phyloP scores from a whole-genome alignment of 305 asterid genomes.

The Rubia balearica region DNA sequence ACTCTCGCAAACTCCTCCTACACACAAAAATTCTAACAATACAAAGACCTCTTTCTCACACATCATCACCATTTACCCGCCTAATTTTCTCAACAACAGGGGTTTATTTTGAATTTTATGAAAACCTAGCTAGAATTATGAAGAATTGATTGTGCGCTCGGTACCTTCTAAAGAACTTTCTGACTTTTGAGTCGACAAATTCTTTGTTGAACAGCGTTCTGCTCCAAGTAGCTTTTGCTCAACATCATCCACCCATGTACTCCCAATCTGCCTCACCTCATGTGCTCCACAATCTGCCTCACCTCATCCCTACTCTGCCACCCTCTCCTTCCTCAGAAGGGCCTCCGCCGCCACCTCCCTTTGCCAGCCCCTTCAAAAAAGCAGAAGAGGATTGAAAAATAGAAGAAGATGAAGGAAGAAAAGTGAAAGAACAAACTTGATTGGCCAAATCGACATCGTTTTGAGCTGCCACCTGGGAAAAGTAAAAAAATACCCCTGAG shows the following conservation, averaged over 20 bases:
- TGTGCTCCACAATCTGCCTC: no score
- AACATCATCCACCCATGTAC: slow-evolving; percentile 55
- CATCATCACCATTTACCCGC: slow-evolving; percentile 44
- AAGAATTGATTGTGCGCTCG: slow-evolving; percentile 30
- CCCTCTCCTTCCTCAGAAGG: no score
- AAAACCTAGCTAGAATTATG: slow-evolving; percentile 22
- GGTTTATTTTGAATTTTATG: slow-evolving; percentile 16
- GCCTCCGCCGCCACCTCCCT: no score
- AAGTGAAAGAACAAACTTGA: no score
- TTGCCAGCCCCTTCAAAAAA: no score
- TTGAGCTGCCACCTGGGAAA: no score
- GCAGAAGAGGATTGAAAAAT: no score
- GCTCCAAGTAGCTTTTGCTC: slow-evolving; percentile 55
- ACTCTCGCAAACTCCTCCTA: slow-evolving; percentile 51
- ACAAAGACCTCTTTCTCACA: slow-evolving; percentile 93
- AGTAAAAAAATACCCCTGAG: no score
- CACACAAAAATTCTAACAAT: slow-evolving; percentile 52
- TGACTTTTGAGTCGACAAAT: slow-evolving; percentile 23
- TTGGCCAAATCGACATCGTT: no score
- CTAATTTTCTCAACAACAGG: slow-evolving; percentile 22
- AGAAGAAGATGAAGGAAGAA: no score
- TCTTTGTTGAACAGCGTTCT: slow-evolving; percentile 23
- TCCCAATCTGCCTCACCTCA: background rate
- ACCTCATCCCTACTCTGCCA: no score
- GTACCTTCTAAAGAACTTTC: slow-evolving; percentile 49